Conservation (phyloP, 2,329 filamentous ascomycete species). For the Colletotrichum plurivorum region DNA sequence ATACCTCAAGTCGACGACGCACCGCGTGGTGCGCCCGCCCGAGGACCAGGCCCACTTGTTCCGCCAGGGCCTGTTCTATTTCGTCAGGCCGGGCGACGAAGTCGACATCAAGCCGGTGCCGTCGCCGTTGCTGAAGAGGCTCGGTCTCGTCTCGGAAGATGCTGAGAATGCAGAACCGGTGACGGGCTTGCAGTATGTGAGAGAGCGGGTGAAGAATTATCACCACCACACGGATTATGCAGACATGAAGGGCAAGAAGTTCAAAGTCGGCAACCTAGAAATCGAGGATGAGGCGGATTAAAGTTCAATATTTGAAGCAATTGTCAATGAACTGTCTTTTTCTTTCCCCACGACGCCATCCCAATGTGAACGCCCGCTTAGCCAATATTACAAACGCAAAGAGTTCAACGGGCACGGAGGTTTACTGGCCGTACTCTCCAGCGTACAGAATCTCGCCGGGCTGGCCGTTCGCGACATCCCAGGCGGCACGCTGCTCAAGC, state of each 20-base stretch:
- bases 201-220: conserved; percentile 57
- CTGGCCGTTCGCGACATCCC: conserved; percentile 61
- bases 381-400: background rate
- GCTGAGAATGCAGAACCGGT: conserved; percentile 48
- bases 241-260: conserved; percentile 55
- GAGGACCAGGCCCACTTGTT: conserved; percentile 49
- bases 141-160: conserved; percentile 44
- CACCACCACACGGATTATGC: conserved; percentile 55
- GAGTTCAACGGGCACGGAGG: background rate
- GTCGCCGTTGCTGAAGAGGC: conserved; percentile 46
- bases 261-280: conserved; percentile 55
- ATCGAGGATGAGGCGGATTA: conserved; percentile 55
- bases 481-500: conserved; percentile 57
- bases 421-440: conserved; percentile 52
- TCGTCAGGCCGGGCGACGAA: conserved; percentile 51
- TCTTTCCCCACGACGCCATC: background rate
- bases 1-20: conserved; percentile 52
- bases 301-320: background rate
- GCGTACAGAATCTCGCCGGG: conserved; percentile 61
- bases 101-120: conserved; percentile 48
- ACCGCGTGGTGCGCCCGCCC: conserved; percentile 52
- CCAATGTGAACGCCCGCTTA: conserved; percentile 9
- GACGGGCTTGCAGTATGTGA: conserved; percentile 56
- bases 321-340: background rate
- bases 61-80: conserved; percentile 54